Conservation (phyloP, 306 rosid genomes). For the Medicago ruthenica region DNA sequence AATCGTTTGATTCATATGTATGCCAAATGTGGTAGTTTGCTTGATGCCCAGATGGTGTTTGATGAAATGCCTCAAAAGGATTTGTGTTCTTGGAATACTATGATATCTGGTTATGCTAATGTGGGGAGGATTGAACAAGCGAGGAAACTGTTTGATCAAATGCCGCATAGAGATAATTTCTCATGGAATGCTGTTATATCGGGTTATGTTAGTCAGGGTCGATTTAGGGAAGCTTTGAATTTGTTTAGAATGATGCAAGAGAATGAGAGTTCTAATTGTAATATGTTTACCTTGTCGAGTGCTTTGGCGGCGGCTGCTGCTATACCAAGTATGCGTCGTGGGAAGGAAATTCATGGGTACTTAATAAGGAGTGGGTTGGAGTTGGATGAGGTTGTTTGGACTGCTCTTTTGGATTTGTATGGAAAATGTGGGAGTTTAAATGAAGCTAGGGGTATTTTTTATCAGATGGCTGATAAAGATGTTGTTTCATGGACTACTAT, state of each 20-base stretch:
- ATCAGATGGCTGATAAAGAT: slow-evolving; percentile 57
- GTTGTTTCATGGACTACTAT: slow-evolving; percentile 71
- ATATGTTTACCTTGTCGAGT: slow-evolving; percentile 59
- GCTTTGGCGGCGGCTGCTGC: slow-evolving; percentile 69
- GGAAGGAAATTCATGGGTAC: slow-evolving; percentile 77
- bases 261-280: slow-evolving; percentile 50
- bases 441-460: slow-evolving; percentile 64
- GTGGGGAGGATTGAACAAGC: slow-evolving; percentile 55
- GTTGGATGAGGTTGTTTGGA: slow-evolving; percentile 73
- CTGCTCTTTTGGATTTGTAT: slow-evolving; percentile 65
- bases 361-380: slow-evolving; percentile 56
- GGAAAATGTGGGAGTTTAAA: slow-evolving; percentile 74
- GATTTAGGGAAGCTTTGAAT: slow-evolving; percentile 59
- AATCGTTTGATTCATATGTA: slow-evolving; percentile 62
- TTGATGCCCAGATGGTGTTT: slow-evolving; percentile 61
- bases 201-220: slow-evolving; percentile 51
- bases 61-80: slow-evolving; percentile 63
- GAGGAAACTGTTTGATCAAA: slow-evolving; percentile 65
- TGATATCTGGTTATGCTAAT: slow-evolving; percentile 67
- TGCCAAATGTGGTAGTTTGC: slow-evolving; percentile 61
- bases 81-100: slow-evolving; percentile 78
- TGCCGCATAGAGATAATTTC: slow-evolving; percentile 67
- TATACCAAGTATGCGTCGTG: slow-evolving; percentile 49
- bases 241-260: slow-evolving; percentile 65
- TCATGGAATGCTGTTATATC: slow-evolving; percentile 71